These are phyloP conservation scores for Casuarina cunninghamiana DNA, from an alignment of 306 rosid genomes.

Conservation along the genomic window DNA sequence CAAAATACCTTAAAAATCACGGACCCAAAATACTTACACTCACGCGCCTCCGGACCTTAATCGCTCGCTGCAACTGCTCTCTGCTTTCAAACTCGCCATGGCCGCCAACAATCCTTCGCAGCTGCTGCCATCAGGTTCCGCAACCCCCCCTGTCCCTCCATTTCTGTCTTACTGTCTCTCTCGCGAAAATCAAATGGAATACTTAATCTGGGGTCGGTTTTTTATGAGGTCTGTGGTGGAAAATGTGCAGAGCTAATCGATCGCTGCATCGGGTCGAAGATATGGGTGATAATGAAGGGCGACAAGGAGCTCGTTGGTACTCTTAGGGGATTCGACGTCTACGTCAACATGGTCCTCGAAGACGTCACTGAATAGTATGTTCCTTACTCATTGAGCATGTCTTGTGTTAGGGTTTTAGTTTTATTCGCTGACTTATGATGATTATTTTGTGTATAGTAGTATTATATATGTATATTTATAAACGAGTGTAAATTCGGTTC, in stretches of 20 bases:
- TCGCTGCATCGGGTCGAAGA: constrained; percentile 93
- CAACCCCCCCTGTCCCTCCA: background rate
- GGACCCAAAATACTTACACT: background rate
- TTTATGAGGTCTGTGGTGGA: constrained; percentile 25
- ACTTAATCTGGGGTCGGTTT: background rate
- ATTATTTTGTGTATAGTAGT: background rate
- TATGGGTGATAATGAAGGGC: constrained; percentile 98
- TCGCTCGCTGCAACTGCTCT: background rate
- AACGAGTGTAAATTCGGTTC: background rate
- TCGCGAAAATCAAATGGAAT: constrained; percentile 2
- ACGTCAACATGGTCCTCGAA: constrained; percentile 98
- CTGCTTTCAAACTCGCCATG: constrained; percentile 35
- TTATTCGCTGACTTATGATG: background rate
- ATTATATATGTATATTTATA: background rate
- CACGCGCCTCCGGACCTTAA: background rate
- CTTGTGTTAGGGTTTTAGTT: background rate
- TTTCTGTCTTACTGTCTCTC: background rate
- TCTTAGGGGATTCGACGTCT: constrained; percentile 90
- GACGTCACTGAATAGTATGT: constrained; percentile 97
- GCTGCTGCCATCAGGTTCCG: constrained; percentile 82
- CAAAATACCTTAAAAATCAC: no score
- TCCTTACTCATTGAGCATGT: background rate
- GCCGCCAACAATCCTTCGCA: constrained; percentile 94
- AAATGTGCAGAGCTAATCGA: constrained; percentile 83
- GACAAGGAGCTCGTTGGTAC: constrained; percentile 99